Conservation (phyloP, 495 filamentous ascomycete genomes). For the Recurvomyces mirabilis region DNA sequence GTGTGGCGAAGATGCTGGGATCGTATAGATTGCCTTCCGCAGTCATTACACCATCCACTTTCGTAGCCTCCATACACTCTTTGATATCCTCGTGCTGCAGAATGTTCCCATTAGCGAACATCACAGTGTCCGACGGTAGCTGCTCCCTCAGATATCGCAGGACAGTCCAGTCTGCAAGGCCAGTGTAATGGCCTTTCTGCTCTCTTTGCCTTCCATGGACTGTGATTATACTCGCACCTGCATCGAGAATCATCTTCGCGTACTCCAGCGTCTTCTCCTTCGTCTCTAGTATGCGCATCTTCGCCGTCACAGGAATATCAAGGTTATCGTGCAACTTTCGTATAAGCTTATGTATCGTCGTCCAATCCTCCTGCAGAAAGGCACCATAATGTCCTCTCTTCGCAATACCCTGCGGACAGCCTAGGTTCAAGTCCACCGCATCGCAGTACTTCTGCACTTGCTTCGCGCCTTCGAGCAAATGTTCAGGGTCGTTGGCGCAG, state of each 20-base stretch:
- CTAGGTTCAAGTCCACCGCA: constrained; percentile 90
- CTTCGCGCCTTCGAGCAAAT: constrained; percentile 63
- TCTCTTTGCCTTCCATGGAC: constrained; percentile 83
- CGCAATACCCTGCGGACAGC: constrained; percentile 96
- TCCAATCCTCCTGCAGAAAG: constrained; percentile 89
- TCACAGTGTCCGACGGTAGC: constrained; percentile 73
- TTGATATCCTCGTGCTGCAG: constrained; percentile 73
- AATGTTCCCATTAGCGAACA: constrained; percentile 95
- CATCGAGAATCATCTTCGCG: constrained; percentile 73
- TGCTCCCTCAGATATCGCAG: constrained; percentile 74
- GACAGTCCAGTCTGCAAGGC: constrained; percentile 79
- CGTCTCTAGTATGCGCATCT: constrained; percentile 83
- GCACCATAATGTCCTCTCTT: constrained; percentile 81
- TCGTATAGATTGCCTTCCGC: constrained; percentile 91
- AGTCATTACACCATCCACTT: constrained; percentile 88
- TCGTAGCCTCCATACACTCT: constrained; percentile 68
- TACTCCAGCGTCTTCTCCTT: constrained; percentile 80
- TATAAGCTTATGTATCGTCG: constrained; percentile 67
- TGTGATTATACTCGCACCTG: constrained; percentile 84
- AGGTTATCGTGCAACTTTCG: constrained; percentile 61
- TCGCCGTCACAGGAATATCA: constrained; percentile 77
- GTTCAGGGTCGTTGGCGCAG: constrained; percentile 77
- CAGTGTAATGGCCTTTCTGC: constrained; percentile 93
- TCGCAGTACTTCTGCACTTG: constrained; percentile 77
- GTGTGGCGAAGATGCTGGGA: constrained; percentile 68